These are phyloP conservation scores for Ettlia oleoabundans DNA, from an alignment of 139 green algal genomes.

Conservation along the genomic window DNA sequence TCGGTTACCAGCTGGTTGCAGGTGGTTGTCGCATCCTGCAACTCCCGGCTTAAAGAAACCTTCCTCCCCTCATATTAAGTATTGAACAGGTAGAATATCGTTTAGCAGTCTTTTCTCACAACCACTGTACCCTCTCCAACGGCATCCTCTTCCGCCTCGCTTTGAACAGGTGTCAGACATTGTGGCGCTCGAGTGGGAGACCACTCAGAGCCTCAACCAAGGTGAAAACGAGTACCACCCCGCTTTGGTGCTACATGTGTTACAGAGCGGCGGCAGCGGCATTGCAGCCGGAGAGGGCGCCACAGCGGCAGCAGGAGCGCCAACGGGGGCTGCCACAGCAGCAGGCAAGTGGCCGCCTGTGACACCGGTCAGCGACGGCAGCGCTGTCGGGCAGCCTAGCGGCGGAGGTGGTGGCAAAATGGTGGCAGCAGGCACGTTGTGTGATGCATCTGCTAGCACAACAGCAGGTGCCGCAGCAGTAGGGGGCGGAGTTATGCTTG, in stretches of 20 bases:
- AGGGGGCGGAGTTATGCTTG: no score
- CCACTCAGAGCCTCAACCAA: conserved; percentile 10
- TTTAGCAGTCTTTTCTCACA: no score
- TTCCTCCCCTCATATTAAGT: no score
- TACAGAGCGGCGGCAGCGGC: neutral
- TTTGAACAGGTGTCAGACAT: conserved; percentile 14
- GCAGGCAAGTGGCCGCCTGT: neutral
- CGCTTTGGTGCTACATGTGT: conserved; percentile 19
- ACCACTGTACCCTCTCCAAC: neutral
- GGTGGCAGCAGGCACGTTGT: neutral
- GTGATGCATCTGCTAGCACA: neutral
- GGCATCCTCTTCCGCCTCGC: neutral
- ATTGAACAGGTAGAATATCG: no score
- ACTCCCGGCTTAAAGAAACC: no score
- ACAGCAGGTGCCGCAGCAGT: no score
- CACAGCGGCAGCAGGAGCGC: neutral
- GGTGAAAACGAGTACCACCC: conserved; percentile 24
- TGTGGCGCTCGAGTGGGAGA: conserved; percentile 21
- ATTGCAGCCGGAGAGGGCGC: no score
- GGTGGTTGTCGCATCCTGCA: no score
- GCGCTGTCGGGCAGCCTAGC: neutral
- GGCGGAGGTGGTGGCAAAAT: neutral
- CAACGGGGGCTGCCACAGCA: neutral
- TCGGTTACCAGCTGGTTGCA: no score
- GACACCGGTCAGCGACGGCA: neutral